phyloP scores from a whole-genome alignment of 306 rosid genomes.

The Cotoneaster glaucophyllus region DNA sequence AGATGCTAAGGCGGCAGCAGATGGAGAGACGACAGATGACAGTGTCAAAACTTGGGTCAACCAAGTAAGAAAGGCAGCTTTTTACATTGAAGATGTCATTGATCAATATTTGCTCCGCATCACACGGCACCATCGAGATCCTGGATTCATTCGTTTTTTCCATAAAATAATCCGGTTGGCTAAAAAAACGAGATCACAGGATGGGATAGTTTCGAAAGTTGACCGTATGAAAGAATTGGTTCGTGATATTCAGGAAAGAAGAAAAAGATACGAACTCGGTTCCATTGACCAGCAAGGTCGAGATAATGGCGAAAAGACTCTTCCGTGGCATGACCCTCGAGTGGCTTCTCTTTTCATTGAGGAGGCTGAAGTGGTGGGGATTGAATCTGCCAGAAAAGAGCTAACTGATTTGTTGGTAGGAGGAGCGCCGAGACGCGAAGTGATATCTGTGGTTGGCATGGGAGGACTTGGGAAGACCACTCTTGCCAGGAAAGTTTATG shows the following conservation, averaged over 20 bases:
- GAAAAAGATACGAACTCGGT: not conserved
- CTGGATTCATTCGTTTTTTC: not conserved
- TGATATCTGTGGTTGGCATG: constrained; percentile 9
- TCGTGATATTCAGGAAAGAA: not conserved
- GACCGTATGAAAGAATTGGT: not conserved
- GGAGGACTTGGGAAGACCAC: constrained; percentile 21
- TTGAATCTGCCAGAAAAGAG: constrained; percentile 11
- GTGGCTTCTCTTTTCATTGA: not conserved
- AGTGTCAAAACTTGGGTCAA: no score
- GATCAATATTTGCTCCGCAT: not conserved
- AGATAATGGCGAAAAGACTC: not conserved
- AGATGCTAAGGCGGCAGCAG: no score
- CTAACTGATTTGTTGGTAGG: not conserved
- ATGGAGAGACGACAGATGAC: no score
- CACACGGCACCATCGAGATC: not conserved
- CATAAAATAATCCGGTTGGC: not conserved
- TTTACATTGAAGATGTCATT: no score
- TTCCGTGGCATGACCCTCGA: not conserved
- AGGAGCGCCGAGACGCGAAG: not conserved
- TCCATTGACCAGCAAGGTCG: not conserved
- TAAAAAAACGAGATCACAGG: not conserved
- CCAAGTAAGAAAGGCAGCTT: no score
- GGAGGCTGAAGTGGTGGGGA: constrained; percentile 3
- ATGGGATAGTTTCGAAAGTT: not conserved
- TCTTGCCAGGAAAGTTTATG: not conserved